Evolutionary conservation across 75 land plant genomes (phyloP).

Genomic region (Picea glauca): DNA sequence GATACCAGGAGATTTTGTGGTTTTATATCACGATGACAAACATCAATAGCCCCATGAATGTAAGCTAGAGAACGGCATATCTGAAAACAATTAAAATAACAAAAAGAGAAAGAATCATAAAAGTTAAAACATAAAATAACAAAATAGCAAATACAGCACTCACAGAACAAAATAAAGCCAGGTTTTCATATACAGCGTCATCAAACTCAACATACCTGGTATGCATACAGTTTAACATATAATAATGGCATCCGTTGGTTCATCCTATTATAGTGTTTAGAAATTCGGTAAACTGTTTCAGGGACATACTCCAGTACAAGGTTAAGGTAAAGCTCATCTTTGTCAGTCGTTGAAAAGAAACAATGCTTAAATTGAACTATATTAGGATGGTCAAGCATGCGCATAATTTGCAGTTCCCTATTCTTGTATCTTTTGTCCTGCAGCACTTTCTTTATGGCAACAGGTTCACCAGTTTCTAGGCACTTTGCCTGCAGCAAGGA

Average conservation of each 20-base stretch:
- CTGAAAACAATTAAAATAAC: slow-evolving; percentile 22
- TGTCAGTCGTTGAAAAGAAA: slow-evolving; percentile 88
- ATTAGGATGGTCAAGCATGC: slow-evolving; percentile 93
- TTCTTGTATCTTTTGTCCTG: slow-evolving; percentile 97
- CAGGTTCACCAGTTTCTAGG: slow-evolving; percentile 89
- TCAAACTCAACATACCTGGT: slow-evolving; percentile 46
- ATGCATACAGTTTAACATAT: slow-evolving; percentile 82
- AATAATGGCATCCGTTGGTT: slow-evolving; percentile 74
- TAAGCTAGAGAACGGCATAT: slow-evolving; percentile 85
- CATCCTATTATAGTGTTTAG: slow-evolving; percentile 61
- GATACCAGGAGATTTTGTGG: slow-evolving; percentile 81
- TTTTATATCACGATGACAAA: slow-evolving; percentile 89
- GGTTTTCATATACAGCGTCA: too few relatives aligned
- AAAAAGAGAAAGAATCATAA: too few relatives aligned
- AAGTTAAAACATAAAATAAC: too few relatives aligned
- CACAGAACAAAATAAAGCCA: too few relatives aligned
- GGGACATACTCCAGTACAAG: slow-evolving; percentile 98
- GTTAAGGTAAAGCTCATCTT: slow-evolving; percentile 91
- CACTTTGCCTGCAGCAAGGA: slow-evolving; percentile 73
- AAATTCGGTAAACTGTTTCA: slow-evolving; percentile 82
- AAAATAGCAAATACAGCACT: too few relatives aligned
- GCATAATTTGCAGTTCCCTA: slow-evolving; percentile 96
- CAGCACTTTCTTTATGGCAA: slow-evolving; percentile 96
- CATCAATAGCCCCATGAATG: slow-evolving; percentile 67
- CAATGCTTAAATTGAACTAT: slow-evolving; percentile 89